Percentiles rank a stretch among this genome's conserved stretches.
These are phyloP conservation scores for Graphiopsis chlorocephala DNA, from an alignment of 2,329 filamentous ascomycete genomes.

Conservation along the genomic window DNA sequence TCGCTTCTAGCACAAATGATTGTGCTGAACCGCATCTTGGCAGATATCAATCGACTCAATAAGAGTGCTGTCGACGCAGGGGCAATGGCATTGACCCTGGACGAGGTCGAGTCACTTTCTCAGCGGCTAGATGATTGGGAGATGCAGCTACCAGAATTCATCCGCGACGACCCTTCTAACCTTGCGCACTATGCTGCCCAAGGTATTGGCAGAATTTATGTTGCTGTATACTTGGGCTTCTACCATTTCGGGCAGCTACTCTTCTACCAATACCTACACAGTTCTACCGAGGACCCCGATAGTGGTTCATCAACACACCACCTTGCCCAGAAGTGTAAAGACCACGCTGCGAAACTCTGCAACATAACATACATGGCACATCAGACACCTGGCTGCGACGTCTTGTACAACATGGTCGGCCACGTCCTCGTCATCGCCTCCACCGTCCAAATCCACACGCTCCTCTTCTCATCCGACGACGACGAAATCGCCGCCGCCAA, in stretches of 20 bases:
- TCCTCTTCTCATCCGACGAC: conserved; percentile 9
- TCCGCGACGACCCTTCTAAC: conserved; percentile 11
- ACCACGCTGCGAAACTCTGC: conserved; percentile 10
- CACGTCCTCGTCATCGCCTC: conserved; percentile 16
- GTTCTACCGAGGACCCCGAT: background rate
- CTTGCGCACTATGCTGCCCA: conserved; percentile 6
- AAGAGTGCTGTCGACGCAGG: conserved; percentile 6
- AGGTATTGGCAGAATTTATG: conserved; percentile 4
- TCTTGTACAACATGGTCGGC: conserved; percentile 14
- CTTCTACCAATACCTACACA: conserved; percentile 15
- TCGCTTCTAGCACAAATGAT: conserved; percentile 13
- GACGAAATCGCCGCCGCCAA: conserved; percentile 11
- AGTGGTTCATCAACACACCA: background rate
- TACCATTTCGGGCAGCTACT: conserved; percentile 8
- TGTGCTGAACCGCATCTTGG: conserved; percentile 7
- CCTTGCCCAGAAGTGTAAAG: conserved; percentile 12
- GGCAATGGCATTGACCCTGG: background rate
- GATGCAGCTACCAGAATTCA: conserved; percentile 1
- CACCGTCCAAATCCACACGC: conserved; percentile 11
- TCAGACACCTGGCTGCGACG: conserved; percentile 14
- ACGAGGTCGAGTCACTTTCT: conserved; percentile 4
- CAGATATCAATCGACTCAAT: conserved; percentile 12
- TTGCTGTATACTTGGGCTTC: conserved; percentile 11
- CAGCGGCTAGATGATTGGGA: conserved; percentile 11
- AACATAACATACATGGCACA: conserved; percentile 12